These are phyloP conservation scores for Trichopus zeylanicus DNA, from an alignment of 116 monocot species.

Conservation along the genomic window DNA sequence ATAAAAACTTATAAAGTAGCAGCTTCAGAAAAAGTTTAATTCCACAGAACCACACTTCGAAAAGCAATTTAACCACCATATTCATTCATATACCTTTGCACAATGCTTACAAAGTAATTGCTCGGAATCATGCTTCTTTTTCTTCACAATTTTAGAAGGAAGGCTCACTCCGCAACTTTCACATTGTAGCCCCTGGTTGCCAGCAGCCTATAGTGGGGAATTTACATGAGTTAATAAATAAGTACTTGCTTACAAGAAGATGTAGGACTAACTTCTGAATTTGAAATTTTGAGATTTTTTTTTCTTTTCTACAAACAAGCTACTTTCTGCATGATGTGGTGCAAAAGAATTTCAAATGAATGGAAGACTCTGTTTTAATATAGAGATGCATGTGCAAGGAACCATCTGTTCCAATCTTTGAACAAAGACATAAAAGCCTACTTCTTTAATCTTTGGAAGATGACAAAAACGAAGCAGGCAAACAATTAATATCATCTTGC, in stretches of 20 bases:
- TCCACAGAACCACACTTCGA: not conserved
- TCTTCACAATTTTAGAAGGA: too few relatives aligned
- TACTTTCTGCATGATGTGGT: too few relatives aligned
- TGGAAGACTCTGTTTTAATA: too few relatives aligned
- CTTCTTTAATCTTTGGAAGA: too few relatives aligned
- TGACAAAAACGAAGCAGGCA: too few relatives aligned
- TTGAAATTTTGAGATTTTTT: too few relatives aligned
- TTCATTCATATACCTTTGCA: conserved; percentile 27
- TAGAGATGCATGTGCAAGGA: too few relatives aligned
- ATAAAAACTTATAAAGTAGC: not conserved
- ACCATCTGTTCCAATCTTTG: too few relatives aligned
- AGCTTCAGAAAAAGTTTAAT: not conserved
- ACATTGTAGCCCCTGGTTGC: conserved; percentile 29
- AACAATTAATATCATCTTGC: too few relatives aligned
- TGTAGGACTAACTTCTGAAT: not conserved
- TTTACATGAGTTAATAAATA: not conserved
- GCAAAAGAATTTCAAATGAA: too few relatives aligned
- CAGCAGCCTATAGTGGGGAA: conserved; percentile 16
- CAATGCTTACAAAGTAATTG: conserved; percentile 54
- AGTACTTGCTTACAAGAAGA: not conserved
- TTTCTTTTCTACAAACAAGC: too few relatives aligned
- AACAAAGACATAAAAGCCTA: too few relatives aligned
- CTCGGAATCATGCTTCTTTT: conserved; percentile 27
- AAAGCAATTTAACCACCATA: not conserved
- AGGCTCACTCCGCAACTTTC: conserved; percentile 50